Percentiles rank a stretch among this genome's conserved stretches.
These are phyloP conservation scores for Solioccasus polychromus DNA, from an alignment of 768 basidiomycete species.

Conservation along the genomic window DNA sequence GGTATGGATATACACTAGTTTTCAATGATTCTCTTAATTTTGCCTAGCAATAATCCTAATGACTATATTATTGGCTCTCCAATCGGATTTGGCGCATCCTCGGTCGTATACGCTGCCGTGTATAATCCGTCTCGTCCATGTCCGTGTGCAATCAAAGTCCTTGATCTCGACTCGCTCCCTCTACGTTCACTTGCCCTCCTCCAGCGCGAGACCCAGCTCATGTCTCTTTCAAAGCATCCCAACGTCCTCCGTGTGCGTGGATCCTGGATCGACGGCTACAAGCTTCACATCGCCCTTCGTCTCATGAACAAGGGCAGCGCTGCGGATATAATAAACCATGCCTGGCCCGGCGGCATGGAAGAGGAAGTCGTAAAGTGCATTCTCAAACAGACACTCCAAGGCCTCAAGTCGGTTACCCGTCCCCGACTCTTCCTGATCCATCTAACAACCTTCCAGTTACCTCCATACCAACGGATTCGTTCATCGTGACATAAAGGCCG, in stretches of 20 bases:
- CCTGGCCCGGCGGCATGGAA: conserved; percentile 85
- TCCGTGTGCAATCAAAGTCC: conserved; percentile 83
- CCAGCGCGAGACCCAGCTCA: conserved; percentile 83
- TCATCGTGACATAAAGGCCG: conserved; percentile 94
- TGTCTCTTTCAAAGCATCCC: conserved; percentile 92
- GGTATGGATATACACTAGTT: too few species aligned
- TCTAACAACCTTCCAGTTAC: conserved; percentile 48
- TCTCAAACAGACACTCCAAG: conserved; percentile 80
- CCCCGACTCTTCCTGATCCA: background rate
- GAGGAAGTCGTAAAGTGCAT: conserved; percentile 87
- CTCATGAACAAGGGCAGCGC: conserved; percentile 89
- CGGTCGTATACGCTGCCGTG: conserved; percentile 79
- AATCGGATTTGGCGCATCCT: conserved; percentile 91
- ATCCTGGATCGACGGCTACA: conserved; percentile 82
- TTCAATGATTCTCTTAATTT: background rate
- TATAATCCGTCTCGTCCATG: conserved; percentile 51
- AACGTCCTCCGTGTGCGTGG: conserved; percentile 90
- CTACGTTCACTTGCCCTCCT: conserved; percentile 68
- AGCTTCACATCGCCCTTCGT: conserved; percentile 81
- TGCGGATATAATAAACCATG: conserved; percentile 80
- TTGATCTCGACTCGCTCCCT: conserved; percentile 80
- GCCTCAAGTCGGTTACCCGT: conserved; percentile 65
- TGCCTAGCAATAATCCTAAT: conserved; percentile 53
- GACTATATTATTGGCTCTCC: conserved; percentile 78
- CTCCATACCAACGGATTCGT: conserved; percentile 88